These are phyloP conservation scores for Tylopilus cervinicoccineus DNA, from an alignment of 768 basidiomycete species.

Conservation along the genomic window DNA sequence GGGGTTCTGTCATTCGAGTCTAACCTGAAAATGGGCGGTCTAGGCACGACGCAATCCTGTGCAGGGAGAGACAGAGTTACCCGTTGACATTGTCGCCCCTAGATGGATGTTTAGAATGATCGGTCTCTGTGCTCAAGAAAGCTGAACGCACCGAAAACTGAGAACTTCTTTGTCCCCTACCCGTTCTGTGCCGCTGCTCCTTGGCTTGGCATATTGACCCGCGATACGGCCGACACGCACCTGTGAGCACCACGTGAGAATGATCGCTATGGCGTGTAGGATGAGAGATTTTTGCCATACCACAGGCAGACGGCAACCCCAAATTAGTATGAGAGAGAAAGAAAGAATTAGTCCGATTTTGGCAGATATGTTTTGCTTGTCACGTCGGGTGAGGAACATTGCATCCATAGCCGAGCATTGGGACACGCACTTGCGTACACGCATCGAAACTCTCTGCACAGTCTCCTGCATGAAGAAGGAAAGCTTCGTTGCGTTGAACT, in stretches of 20 bases:
- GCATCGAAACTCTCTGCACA: conserved; percentile 96
- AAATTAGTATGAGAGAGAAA: conserved; percentile 91
- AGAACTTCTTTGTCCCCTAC: conserved; percentile 72
- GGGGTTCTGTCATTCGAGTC: conserved; percentile 78
- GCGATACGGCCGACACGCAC: conserved; percentile 89
- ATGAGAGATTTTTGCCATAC: conserved; percentile 42
- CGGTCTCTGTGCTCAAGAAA: background rate
- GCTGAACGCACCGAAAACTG: conserved; percentile 72
- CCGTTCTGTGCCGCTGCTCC: conserved; percentile 78
- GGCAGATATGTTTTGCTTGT: conserved; percentile 80
- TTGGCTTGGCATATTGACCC: conserved; percentile 94
- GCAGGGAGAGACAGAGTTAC: conserved; percentile 33
- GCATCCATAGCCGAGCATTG: conserved; percentile 8
- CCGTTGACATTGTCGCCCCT: conserved; percentile 98
- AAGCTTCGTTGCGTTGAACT: conserved; percentile 85
- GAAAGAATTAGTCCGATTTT: conserved; percentile 91
- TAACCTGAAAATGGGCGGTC: conserved; percentile 33
- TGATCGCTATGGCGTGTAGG: background rate
- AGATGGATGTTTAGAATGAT: conserved; percentile 3
- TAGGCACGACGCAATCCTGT: background rate
- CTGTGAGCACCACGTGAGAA: conserved; percentile 32
- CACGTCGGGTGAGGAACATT: conserved; percentile 1
- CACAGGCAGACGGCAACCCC: conserved; percentile 91
- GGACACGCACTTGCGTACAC: conserved; percentile 67
- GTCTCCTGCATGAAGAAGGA: conserved; percentile 95